Conservation (phyloP, 441 rosid genomes). For the Eutrema salsugineum region DNA sequence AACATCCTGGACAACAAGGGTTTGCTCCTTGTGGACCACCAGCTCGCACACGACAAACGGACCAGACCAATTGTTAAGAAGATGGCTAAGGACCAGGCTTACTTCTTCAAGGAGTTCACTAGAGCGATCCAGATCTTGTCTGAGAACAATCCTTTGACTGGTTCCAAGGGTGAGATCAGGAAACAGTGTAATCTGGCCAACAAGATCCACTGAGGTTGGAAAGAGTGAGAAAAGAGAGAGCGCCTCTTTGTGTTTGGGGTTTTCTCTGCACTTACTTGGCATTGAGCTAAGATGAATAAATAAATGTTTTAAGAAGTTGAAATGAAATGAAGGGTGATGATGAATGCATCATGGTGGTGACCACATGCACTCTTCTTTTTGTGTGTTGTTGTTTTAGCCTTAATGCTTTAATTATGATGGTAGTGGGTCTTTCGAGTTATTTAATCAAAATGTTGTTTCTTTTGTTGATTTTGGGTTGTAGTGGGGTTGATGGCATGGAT, state of each 20-base stretch:
- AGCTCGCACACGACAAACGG: conserved; percentile 77
- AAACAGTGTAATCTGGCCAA: conserved; percentile 82
- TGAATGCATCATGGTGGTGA: conserved; percentile 28
- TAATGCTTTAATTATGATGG: conserved; percentile 20
- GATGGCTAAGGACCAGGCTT: conserved; percentile 90
- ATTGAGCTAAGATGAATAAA: conserved; percentile 21
- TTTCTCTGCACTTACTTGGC: conserved; percentile 25
- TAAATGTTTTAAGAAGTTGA: conserved; percentile 5
- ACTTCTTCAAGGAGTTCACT: conserved; percentile 89
- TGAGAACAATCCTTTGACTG: conserved; percentile 95
- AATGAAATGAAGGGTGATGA: conserved; percentile 25
- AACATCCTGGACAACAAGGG: conserved; percentile 96
- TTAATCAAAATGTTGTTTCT: conserved; percentile 23
- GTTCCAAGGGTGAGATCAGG: conserved; percentile 88
- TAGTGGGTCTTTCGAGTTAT: conserved; percentile 22
- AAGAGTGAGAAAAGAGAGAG: conserved; percentile 30
- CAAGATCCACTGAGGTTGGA: conserved; percentile 61
- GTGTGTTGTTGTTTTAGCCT: conserved; percentile 20
- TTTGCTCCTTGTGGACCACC: conserved; percentile 83
- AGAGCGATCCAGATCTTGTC: conserved; percentile 80
- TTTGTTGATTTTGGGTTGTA: conserved; percentile 13
- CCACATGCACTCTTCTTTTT: conserved; percentile 16
- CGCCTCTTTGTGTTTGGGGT: conserved; percentile 26
- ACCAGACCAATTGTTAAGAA: conserved; percentile 90
- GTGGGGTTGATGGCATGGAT: conserved; percentile 9